Evolutionary conservation across 768 basidiomycete species (phyloP).

Genomic region (Naganishia kalamii): DNA sequence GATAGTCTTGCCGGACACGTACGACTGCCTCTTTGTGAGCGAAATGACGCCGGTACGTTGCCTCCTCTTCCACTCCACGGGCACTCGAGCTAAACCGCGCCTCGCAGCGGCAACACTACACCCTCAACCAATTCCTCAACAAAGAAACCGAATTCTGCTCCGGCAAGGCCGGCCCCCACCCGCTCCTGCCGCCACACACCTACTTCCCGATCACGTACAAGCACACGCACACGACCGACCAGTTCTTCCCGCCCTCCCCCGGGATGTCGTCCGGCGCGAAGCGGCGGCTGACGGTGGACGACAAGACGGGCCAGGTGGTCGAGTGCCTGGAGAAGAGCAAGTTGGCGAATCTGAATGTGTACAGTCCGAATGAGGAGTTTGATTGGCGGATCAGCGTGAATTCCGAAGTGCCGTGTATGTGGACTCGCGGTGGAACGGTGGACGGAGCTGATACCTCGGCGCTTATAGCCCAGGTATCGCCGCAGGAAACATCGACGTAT

Average conservation of each 20-base stretch:
- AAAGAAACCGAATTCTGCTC: slow-evolving; percentile 49
- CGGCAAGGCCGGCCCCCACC: slow-evolving; percentile 17
- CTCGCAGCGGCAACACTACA: slow-evolving; percentile 71
- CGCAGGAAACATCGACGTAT: slow-evolving; percentile 20
- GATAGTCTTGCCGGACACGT: slow-evolving; percentile 5
- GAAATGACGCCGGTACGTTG: slow-evolving; percentile 74
- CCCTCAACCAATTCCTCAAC: slow-evolving; percentile 83
- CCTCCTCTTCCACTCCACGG: background rate
- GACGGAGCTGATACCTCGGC: background rate
- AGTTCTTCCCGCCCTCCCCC: slow-evolving; percentile 56
- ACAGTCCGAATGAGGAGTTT: slow-evolving; percentile 68
- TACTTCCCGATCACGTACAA: slow-evolving; percentile 61
- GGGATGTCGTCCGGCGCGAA: slow-evolving; percentile 51
- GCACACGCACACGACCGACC: slow-evolving; percentile 72
- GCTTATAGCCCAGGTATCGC: slow-evolving; percentile 33
- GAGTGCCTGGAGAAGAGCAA: slow-evolving; percentile 73
- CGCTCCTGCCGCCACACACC: slow-evolving; percentile 49
- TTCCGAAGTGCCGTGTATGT: slow-evolving; percentile 77
- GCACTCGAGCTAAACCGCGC: background rate
- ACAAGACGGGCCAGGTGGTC: slow-evolving; percentile 61
- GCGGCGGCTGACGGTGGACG: slow-evolving; percentile 76
- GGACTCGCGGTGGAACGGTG: background rate
- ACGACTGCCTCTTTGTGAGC: slow-evolving; percentile 1
- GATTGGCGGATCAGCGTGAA: slow-evolving; percentile 94
- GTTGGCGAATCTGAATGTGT: slow-evolving; percentile 80